Conservation (phyloP, 2,329 filamentous ascomycete species). For the Coniochaeta sp. region DNA sequence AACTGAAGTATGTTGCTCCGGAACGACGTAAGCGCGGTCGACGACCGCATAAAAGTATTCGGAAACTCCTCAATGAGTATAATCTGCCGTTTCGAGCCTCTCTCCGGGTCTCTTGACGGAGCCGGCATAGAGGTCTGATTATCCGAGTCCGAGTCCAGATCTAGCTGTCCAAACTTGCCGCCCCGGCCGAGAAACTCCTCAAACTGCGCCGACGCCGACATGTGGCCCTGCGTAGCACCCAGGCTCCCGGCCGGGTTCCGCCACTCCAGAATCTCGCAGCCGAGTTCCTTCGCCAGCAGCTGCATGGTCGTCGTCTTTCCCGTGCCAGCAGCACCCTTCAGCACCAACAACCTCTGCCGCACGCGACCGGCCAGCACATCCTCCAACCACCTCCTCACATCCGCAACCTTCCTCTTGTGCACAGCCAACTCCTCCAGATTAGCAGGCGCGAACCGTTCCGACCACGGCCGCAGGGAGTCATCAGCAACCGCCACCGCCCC, state of each 20-base stretch:
- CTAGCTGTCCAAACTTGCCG: constrained; percentile 61
- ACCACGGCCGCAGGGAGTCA: constrained; percentile 70
- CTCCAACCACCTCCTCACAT: constrained; percentile 78
- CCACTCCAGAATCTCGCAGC: constrained; percentile 79
- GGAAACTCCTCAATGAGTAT: constrained; percentile 79
- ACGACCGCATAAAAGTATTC: constrained; percentile 62
- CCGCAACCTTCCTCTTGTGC: constrained; percentile 86
- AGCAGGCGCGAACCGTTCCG: constrained; percentile 70
- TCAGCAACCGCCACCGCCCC: constrained; percentile 20
- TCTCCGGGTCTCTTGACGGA: background rate
- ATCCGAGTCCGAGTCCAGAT: constrained; percentile 17
- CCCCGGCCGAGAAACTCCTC: constrained; percentile 84
- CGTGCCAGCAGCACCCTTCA: constrained; percentile 85
- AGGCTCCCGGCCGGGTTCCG: constrained; percentile 65
- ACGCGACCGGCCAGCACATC: constrained; percentile 59
- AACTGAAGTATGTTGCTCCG: constrained; percentile 68
- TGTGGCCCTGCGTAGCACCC: constrained; percentile 51
- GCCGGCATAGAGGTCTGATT: constrained; percentile 1
- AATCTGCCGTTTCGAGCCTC: constrained; percentile 36
- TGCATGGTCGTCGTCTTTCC: constrained; percentile 87
- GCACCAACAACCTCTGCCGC: constrained; percentile 67
- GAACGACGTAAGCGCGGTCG: constrained; percentile 60
- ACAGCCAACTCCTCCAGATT: constrained; percentile 81
- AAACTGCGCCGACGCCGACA: constrained; percentile 73
- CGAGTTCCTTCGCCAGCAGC: constrained; percentile 70